Base-by-base conservation (phyloP, 352 stramenopile species). In the Phytophthora quininea region DNA sequence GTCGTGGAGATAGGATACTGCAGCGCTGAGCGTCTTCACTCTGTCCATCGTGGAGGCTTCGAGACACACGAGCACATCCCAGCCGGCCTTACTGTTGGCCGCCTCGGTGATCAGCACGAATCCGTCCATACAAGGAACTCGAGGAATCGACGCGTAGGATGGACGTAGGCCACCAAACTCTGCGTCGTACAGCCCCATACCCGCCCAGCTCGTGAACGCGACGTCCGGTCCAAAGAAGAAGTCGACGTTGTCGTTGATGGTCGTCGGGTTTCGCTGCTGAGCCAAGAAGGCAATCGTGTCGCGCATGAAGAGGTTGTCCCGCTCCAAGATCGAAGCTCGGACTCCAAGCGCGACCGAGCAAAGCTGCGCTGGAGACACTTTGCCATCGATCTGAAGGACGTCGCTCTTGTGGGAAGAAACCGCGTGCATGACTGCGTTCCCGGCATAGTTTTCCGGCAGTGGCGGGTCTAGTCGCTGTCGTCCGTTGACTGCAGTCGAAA, bases 261-360 rank as follows among this genome's bases (percentile, higher is more conserved):
- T 58, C 8, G 60, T 65, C 46, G 68, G 67, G 12, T 76, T 71
- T 0, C 33, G 47, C 24, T 82, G 67, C 7, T 50, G 48, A 0
- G 76, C 49, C n/a, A 89, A 54, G 58, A 88, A 89, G 56, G 83
- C 76, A 37, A 88, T 75, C n/a, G 76, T 73, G 27, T 89, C 80
- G 10, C 76, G 74, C 49, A 89, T 55, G 52, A 80, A 87, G 0
- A 32, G 47, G 35, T 78, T 69, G 50, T 86, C 69, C n/a, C 63
- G 73, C 14, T 58, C 54, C n/a, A 82, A 27, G 50, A 89, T 82
- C 3, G 78, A 88, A 24, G 58, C 56, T 24, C 78, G 80, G 42
- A 89, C 67, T 2, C 63, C 62, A 9, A 47, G 62, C 0, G 80
- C 80, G 7, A 86, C 55, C 1, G 14, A 38, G 8, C 49, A 67